phyloP scores from a whole-genome alignment of 1,139 yeast species.

The Saccharomyces pastorianus region DNA sequence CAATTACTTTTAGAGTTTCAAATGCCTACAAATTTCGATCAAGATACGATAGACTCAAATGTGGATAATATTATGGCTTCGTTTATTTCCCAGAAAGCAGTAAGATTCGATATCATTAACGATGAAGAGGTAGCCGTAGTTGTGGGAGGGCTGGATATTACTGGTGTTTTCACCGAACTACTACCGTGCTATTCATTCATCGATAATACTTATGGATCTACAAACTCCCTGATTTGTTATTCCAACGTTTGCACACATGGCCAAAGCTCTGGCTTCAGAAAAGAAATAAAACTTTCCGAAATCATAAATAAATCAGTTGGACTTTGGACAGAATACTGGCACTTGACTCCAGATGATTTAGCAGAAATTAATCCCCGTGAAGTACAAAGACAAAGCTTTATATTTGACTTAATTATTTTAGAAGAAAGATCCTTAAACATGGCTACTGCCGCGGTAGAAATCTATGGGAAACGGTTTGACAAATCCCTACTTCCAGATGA shows the following conservation, averaged over 20 bases:
- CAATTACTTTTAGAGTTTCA: conserved; percentile 39
- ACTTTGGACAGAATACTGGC: conserved; percentile 78
- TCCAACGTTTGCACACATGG: conserved; percentile 28
- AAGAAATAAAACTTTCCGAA: conserved; percentile 30
- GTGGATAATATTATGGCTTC: conserved; percentile 43
- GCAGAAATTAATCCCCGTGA: conserved; percentile 47
- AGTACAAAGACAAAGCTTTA: conserved; percentile 62
- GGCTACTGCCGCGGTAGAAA: conserved; percentile 56
- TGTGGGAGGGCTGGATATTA: conserved; percentile 28
- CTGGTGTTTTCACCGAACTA: conserved; percentile 42
- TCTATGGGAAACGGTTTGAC: conserved; percentile 42
- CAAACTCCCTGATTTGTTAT: conserved; percentile 10
- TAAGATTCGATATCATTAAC: conserved; percentile 32
- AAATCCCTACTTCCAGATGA: conserved; percentile 41
- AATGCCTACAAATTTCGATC: conserved; percentile 28
- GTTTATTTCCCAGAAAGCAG: conserved; percentile 41
- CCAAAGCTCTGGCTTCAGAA: conserved; percentile 25
- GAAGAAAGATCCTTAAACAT: conserved; percentile 71
- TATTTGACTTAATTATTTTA: conserved; percentile 66
- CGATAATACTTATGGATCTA: conserved; percentile 16
- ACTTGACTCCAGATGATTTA: conserved; percentile 49
- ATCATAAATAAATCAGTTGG: conserved; percentile 30
- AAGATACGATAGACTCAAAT: conserved; percentile 30
- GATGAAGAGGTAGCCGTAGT: conserved; percentile 25
- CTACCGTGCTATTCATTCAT: conserved; percentile 32